These are phyloP conservation scores for Massariosphaeria phaeospora DNA, from an alignment of 495 filamentous ascomycete species.

Conservation along the genomic window DNA sequence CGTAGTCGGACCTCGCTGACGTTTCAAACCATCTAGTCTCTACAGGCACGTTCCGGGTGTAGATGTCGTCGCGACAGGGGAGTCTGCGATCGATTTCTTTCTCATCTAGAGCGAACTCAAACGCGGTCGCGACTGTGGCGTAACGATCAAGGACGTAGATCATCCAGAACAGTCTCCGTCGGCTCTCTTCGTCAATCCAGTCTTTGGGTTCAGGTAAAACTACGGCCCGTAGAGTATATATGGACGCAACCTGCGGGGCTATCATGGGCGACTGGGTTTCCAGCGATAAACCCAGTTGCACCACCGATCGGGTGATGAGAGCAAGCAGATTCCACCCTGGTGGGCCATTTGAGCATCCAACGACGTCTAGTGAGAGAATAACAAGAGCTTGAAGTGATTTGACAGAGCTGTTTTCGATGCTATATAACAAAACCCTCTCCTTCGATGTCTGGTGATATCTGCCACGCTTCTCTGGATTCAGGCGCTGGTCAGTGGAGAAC, in stretches of 20 bases:
- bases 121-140: conserved; percentile 80
- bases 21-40: conserved; percentile 77
- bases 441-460: conserved; percentile 77
- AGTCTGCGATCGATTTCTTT: conserved; percentile 82
- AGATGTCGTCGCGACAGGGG: conserved; percentile 82
- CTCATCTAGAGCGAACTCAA: conserved; percentile 82
- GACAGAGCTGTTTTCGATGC: conserved; percentile 80
- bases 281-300: conserved; percentile 76
- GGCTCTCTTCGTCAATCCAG: conserved; percentile 82
- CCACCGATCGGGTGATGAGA: conserved; percentile 75
- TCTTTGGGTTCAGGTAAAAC: conserved; percentile 74
- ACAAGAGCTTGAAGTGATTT: conserved; percentile 81
- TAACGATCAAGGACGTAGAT: conserved; percentile 84
- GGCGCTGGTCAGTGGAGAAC: conserved; percentile 68
- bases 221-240: conserved; percentile 78
- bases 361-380: conserved; percentile 72
- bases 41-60: conserved; percentile 72
- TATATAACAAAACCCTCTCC: conserved; percentile 76
- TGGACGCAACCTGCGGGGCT: conserved; percentile 69
- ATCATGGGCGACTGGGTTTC: conserved; percentile 71
- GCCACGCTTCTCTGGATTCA: conserved; percentile 64
- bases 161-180: conserved; percentile 85
- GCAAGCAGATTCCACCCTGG: conserved; percentile 87
- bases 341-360: conserved; percentile 75
- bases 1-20: conserved; percentile 51